Conservation (phyloP, 1,139 yeast genomes). For the Eremothecium sinecaudum region DNA sequence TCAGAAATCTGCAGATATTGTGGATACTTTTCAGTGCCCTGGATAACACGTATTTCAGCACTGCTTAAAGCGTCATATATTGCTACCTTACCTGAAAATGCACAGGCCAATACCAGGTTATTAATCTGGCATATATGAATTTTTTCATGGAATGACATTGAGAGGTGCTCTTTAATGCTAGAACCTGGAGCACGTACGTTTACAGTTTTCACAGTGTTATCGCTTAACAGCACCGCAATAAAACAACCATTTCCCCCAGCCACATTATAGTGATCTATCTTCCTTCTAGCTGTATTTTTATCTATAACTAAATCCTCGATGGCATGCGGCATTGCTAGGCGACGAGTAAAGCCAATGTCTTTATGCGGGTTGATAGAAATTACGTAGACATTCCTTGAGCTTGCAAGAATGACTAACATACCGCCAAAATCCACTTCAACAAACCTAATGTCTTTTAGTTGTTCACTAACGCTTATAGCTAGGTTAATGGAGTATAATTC, state of each 20-base stretch:
- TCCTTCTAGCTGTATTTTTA: conserved; percentile 22
- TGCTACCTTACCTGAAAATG: conserved; percentile 53
- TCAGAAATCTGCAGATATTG: conserved; percentile 27
- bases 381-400: conserved; percentile 17
- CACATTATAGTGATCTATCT: conserved; percentile 25
- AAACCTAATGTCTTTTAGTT: conserved; percentile 16
- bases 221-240: conserved; percentile 36
- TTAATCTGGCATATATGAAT: conserved; percentile 27
- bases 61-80: conserved; percentile 49
- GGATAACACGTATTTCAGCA: conserved; percentile 27
- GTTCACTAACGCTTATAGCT: neutral
- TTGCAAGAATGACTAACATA: conserved; percentile 28
- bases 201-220: conserved; percentile 34
- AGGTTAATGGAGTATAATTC: conserved; percentile 11
- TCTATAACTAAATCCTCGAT: conserved; percentile 37
- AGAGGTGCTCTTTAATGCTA: conserved; percentile 15
- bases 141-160: conserved; percentile 23
- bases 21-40: conserved; percentile 26
- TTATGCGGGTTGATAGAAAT: conserved; percentile 25
- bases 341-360: conserved; percentile 23
- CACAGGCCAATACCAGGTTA: conserved; percentile 47
- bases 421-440: conserved; percentile 48
- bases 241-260: conserved; percentile 53
- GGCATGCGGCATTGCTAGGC: conserved; percentile 29
- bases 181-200: conserved; percentile 34